phyloP scores from a whole-genome alignment of 768 basidiomycete genomes.

The Mycena pura region DNA sequence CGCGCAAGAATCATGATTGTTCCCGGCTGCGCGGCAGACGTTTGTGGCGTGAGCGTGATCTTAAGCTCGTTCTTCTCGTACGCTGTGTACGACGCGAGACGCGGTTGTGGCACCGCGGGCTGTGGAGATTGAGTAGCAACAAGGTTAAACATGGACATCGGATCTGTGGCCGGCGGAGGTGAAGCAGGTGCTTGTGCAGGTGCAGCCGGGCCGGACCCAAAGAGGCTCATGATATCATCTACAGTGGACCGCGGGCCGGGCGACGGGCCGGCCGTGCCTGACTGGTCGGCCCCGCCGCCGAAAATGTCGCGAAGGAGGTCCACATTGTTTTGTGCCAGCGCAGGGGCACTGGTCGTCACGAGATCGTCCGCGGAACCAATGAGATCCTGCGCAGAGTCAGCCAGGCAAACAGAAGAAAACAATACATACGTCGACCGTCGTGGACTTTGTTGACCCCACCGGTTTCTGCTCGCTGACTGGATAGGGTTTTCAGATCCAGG shows the following conservation, averaged over 20 bases:
- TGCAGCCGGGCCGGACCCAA: constrained; percentile 58
- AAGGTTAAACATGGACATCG: constrained; percentile 45
- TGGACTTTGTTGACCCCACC: constrained; percentile 86
- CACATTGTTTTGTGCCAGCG: constrained; percentile 67
- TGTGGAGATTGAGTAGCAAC: constrained; percentile 39
- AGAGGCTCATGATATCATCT: constrained; percentile 92
- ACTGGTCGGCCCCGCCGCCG: constrained; percentile 52
- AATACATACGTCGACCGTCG: constrained; percentile 69
- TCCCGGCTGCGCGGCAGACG: constrained; percentile 80
- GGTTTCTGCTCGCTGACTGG: constrained; percentile 95
- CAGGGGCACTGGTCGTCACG: constrained; percentile 46
- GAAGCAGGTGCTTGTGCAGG: constrained; percentile 42
- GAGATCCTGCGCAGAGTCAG: constrained; percentile 62
- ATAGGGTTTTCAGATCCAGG: too few species aligned
- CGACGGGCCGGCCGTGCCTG: constrained; percentile 45
- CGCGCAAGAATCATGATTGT: constrained; percentile 89
- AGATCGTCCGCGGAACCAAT: constrained; percentile 74
- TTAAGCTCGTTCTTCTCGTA: constrained; percentile 92
- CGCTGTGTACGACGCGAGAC: constrained; percentile 77
- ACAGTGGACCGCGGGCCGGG: constrained; percentile 66
- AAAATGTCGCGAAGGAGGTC: constrained; percentile 95
- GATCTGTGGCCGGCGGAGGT: constrained; percentile 41
- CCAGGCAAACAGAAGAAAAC: neutral
- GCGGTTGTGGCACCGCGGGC: constrained; percentile 47
- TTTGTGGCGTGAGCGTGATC: constrained; percentile 90